A percentile compares a stretch with the other conserved stretches of the same genome.
Evolutionary conservation across 371 early-diverging fungal genomes (phyloP).

Genomic region (Lichtheimia hyalospora): DNA sequence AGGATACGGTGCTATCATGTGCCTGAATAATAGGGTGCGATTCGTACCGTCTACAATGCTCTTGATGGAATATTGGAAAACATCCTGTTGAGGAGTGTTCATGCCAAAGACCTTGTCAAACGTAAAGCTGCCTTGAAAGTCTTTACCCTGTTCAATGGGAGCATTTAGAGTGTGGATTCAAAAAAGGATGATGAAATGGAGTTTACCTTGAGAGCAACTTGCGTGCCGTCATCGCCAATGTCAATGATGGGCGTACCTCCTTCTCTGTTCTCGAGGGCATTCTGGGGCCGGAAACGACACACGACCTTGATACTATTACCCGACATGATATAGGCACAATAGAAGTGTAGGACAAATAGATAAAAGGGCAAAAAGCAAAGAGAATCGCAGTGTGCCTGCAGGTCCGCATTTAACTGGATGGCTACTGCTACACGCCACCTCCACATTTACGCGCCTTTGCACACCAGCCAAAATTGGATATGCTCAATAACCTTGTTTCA

Average conservation of each 20-base stretch:
- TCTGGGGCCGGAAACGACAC: conserved; percentile 95
- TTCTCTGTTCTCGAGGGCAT: conserved; percentile 83
- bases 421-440: too few relatives aligned
- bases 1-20: too few relatives aligned
- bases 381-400: conserved; percentile 8
- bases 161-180: background rate
- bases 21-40: background rate
- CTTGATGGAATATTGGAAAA: conserved; percentile 88
- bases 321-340: conserved; percentile 24
- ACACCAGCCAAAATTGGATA: too few relatives aligned
- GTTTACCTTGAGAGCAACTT: conserved; percentile 69
- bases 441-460: too few relatives aligned
- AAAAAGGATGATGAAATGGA: background rate
- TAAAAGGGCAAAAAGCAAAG: conserved; percentile 19
- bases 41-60: conserved; percentile 84
- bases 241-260: conserved; percentile 83
- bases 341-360: conserved; percentile 5
- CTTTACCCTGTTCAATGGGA: conserved; percentile 66
- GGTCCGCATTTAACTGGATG: background rate
- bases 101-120: conserved; percentile 91
- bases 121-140: conserved; percentile 79
- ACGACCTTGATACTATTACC: conserved; percentile 92
- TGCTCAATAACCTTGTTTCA: too few relatives aligned
- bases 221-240: conserved; percentile 78
- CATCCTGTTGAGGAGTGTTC: conserved; percentile 75